Conservation (phyloP, 1,139 yeast species). For the Suhomyces yuchorum region DNA sequence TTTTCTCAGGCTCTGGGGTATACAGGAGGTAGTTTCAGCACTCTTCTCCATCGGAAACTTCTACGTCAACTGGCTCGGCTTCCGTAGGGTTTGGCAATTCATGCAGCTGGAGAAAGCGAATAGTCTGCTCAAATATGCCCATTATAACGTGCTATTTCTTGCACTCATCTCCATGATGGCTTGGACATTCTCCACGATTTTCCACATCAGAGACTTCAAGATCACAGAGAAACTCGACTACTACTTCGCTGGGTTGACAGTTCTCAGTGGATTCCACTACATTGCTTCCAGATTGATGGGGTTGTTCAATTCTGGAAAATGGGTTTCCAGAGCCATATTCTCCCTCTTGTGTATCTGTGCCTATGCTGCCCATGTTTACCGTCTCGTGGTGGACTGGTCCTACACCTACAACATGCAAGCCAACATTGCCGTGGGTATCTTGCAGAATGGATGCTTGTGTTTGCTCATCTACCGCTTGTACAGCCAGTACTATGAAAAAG, state of each 20-base stretch:
- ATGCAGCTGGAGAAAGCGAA: constrained; percentile 13
- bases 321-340: constrained; percentile 32
- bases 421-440: constrained; percentile 73
- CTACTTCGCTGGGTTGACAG: constrained; percentile 90
- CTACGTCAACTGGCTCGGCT: constrained; percentile 70
- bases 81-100: constrained; percentile 33
- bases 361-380: constrained; percentile 63
- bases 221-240: constrained; percentile 86
- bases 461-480: constrained; percentile 38
- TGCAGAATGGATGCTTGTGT: constrained; percentile 60
- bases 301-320: constrained; percentile 46
- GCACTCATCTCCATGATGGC: constrained; percentile 76
- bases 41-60: constrained; percentile 80
- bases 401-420: constrained; percentile 95
- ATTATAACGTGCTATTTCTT: constrained; percentile 42
- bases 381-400: constrained; percentile 77
- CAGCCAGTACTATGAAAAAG: constrained; percentile 33
- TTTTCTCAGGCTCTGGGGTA: constrained; percentile 67
- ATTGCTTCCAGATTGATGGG: constrained; percentile 60
- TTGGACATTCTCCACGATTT: constrained; percentile 83
- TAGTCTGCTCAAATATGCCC: constrained; percentile 17
- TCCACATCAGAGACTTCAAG: constrained; percentile 81
- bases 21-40: constrained; percentile 85
- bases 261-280: constrained; percentile 74
- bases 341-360: constrained; percentile 47